Conservation (phyloP, 768 basidiomycete genomes). For the Hericium rajendrae region DNA sequence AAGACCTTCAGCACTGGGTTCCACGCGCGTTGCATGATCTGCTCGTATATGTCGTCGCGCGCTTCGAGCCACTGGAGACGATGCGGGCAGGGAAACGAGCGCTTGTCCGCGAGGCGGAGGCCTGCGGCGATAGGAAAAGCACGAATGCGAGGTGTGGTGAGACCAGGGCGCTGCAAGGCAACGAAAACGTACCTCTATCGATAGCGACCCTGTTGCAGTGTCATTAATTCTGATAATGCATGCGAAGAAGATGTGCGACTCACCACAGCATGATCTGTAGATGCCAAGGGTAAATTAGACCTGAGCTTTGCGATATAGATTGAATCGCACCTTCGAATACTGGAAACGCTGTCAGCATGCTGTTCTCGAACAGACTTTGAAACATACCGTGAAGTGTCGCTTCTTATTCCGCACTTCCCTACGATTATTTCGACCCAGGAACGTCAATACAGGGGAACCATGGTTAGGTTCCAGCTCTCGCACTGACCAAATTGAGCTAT, state of each 20-base stretch:
- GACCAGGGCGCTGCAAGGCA: too few relatives aligned
- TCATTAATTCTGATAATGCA: not conserved
- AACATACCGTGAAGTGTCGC: slow-evolving; percentile 72
- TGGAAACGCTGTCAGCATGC: slow-evolving; percentile 16
- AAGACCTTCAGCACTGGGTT: slow-evolving; percentile 61
- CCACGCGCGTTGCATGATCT: slow-evolving; percentile 87
- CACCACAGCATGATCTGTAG: slow-evolving; percentile 83
- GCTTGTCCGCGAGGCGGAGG: slow-evolving; percentile 88
- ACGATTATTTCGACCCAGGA: slow-evolving; percentile 14
- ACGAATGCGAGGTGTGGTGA: not conserved
- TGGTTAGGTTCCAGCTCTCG: slow-evolving; percentile 15
- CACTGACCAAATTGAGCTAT: slow-evolving; percentile 73
- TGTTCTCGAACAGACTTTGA: not conserved
- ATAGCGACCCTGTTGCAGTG: slow-evolving; percentile 69
- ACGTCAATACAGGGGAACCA: not conserved
- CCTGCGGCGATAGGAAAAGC: slow-evolving; percentile 27
- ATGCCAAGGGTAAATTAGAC: too few relatives aligned
- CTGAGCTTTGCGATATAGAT: not conserved
- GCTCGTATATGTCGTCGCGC: slow-evolving; percentile 83
- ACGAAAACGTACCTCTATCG: slow-evolving; percentile 57
- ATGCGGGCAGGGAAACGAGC: slow-evolving; percentile 79
- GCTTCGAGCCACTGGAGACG: slow-evolving; percentile 62
- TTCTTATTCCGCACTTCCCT: slow-evolving; percentile 88
- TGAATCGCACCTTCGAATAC: slow-evolving; percentile 65
- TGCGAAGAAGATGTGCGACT: not conserved